A percentile compares a stretch with the other conserved stretches of the same genome.
These are phyloP conservation scores for Exophiala oligosperma DNA, from an alignment of 2,329 filamentous ascomycete species.

Conservation along the genomic window DNA sequence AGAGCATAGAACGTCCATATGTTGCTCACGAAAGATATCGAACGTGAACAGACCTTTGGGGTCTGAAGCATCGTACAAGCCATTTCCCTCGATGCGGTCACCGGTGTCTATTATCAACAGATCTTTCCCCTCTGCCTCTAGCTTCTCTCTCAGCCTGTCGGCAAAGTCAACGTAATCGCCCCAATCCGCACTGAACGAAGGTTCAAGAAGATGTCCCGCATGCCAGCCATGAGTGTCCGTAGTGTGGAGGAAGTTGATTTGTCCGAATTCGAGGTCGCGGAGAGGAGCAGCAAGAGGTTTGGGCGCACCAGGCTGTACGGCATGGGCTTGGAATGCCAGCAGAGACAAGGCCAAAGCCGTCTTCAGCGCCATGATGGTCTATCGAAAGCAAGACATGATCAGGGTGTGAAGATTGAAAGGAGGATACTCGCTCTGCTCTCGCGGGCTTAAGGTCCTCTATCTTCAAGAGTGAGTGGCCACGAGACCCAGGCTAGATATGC, in stretches of 20 bases:
- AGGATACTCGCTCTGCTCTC: too few relatives aligned
- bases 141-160: slow-evolving; percentile 73
- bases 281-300: slow-evolving; percentile 76
- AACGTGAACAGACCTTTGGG: slow-evolving; percentile 89
- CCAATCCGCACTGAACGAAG: slow-evolving; percentile 95
- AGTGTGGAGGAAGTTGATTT: slow-evolving; percentile 95
- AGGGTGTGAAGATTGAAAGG: too few relatives aligned
- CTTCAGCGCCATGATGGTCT: not conserved
- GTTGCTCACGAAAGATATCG: slow-evolving; percentile 79
- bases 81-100: slow-evolving; percentile 90
- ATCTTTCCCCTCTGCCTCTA: slow-evolving; percentile 76
- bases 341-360: slow-evolving; percentile 8
- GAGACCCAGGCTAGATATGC: too few relatives aligned
- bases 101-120: slow-evolving; percentile 94
- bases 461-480: too few relatives aligned
- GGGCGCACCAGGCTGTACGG: slow-evolving; percentile 78
- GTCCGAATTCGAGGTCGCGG: slow-evolving; percentile 83
- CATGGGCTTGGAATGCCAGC: slow-evolving; percentile 33
- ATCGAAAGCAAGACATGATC: too few relatives aligned
- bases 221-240: slow-evolving; percentile 97
- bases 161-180: slow-evolving; percentile 96
- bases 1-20: slow-evolving; percentile 79
- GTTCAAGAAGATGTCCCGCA: slow-evolving; percentile 87
- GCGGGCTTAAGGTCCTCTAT: too few relatives aligned
- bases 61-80: slow-evolving; percentile 83